Percentiles rank a stretch among this genome's conserved stretches.
Conservation (phyloP, 2,329 filamentous ascomycete genomes). For the Alternaria tenuissima region DNA sequence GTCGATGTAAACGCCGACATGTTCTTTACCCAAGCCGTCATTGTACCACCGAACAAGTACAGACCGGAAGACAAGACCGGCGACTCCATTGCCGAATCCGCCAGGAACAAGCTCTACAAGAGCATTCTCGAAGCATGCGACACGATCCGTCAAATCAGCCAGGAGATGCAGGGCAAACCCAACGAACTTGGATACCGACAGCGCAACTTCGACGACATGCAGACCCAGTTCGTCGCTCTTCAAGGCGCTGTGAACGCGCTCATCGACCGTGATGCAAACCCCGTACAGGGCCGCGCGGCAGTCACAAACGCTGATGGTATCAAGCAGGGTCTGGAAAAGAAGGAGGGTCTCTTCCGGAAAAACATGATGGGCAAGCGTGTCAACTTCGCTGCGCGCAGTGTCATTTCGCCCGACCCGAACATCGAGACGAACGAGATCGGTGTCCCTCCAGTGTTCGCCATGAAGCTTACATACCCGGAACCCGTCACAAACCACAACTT, state of each 20-base stretch:
- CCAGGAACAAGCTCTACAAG: conserved; percentile 89
- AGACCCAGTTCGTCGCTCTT: conserved; percentile 81
- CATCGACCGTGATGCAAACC: conserved; percentile 88
- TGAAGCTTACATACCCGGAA: conserved; percentile 94
- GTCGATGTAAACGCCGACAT: conserved; percentile 77
- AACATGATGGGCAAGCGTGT: conserved; percentile 99
- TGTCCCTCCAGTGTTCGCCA: conserved; percentile 96
- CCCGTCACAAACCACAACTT: conserved; percentile 98
- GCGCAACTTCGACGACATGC: conserved; percentile 76
- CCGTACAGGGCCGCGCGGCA: conserved; percentile 78
- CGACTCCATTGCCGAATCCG: conserved; percentile 83
- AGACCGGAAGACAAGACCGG: conserved; percentile 86
- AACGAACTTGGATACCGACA: conserved; percentile 53
- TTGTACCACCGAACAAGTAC: conserved; percentile 92
- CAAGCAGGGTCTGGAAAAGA: conserved; percentile 98
- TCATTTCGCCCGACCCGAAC: conserved; percentile 97
- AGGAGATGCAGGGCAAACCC: conserved; percentile 66
- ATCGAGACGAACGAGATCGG: conserved; percentile 99
- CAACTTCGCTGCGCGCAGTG: conserved; percentile 95
- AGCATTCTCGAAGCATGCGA: conserved; percentile 80
- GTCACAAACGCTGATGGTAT: conserved; percentile 89
- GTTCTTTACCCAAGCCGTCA: conserved; percentile 88
- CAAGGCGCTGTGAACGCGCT: conserved; percentile 93
- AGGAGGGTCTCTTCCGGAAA: conserved; percentile 96
- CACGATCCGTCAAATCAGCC: conserved; percentile 75